These are phyloP conservation scores for Metarhizium sp. DNA, from an alignment of 2,329 filamentous ascomycete genomes.

Conservation along the genomic window DNA sequence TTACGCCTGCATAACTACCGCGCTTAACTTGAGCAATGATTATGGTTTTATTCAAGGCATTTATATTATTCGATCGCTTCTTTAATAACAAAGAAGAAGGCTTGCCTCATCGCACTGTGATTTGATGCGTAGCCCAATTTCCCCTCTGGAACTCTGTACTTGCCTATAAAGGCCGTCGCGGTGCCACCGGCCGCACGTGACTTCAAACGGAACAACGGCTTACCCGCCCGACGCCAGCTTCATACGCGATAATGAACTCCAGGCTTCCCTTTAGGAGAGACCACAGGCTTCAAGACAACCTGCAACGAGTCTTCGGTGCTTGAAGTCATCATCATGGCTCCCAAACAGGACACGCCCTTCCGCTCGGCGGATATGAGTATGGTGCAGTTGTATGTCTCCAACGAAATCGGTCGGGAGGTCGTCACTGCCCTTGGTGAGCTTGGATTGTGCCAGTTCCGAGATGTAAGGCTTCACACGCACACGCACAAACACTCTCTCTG, in stretches of 20 bases:
- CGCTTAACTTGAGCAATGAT: too few relatives aligned
- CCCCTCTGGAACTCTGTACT: too few relatives aligned
- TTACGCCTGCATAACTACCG: too few relatives aligned
- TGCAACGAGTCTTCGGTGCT: conserved; percentile 21
- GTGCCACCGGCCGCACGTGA: conserved; percentile 15
- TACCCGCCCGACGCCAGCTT: conserved; percentile 10
- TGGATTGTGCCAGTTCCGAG: conserved; percentile 91
- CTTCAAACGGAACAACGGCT: conserved; percentile 14
- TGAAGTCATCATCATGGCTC: conserved; percentile 43
- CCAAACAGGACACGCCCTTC: conserved; percentile 85
- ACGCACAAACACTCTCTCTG: not conserved
- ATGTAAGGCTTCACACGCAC: conserved; percentile 51
- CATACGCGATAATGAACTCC: conserved; percentile 17
- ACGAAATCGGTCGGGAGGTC: conserved; percentile 96
- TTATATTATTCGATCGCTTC: too few relatives aligned
- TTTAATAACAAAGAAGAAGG: too few relatives aligned
- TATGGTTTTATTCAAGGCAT: too few relatives aligned
- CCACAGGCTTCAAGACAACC: conserved; percentile 18
- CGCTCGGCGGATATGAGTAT: conserved; percentile 99
- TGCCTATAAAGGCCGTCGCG: not conserved
- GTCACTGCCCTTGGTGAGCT: conserved; percentile 94
- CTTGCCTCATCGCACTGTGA: too few relatives aligned
- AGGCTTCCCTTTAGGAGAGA: conserved; percentile 12
- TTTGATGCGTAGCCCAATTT: too few relatives aligned
- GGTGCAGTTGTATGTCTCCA: conserved; percentile 98